Conservation (phyloP, 2,329 filamentous ascomycete genomes). For the Fusarium brevicatenulatum region DNA sequence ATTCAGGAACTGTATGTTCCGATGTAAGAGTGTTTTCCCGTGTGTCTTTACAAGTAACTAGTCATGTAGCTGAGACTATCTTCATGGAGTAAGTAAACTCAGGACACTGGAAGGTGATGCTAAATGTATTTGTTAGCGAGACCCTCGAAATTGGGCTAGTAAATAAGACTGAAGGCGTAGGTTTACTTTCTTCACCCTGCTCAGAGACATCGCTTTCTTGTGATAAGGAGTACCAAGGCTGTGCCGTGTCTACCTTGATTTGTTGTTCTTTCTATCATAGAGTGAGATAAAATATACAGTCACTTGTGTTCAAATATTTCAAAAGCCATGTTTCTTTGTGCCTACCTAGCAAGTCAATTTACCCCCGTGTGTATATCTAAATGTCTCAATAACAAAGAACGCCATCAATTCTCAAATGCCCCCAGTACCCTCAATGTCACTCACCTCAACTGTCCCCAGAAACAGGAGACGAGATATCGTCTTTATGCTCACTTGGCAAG, state of each 20-base stretch:
- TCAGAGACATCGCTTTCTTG: not conserved
- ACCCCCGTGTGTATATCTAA: not conserved
- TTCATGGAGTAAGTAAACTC: not conserved
- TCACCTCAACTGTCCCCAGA: not conserved
- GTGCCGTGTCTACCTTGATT: not conserved
- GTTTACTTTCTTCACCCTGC: too few species aligned
- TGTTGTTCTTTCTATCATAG: too few species aligned
- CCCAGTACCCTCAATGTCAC: not conserved
- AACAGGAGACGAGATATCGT: fast-evolving
- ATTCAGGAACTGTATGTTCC: not conserved
- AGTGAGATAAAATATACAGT: too few species aligned
- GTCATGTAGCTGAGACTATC: fast-evolving
- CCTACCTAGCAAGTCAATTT: too few species aligned
- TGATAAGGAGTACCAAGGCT: not conserved
- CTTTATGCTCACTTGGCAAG: too few species aligned
- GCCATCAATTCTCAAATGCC: not conserved
- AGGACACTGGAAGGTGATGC: not conserved
- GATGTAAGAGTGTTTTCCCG: not conserved
- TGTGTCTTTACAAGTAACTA: not conserved
- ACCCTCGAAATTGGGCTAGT: too few species aligned
- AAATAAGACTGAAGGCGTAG: too few species aligned
- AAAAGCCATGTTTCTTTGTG: not conserved
- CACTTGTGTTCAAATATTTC: not conserved
- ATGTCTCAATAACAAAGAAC: too few species aligned
- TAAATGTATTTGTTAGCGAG: not conserved